Conservation (phyloP, 176 grass and related monocot genomes). For the Oryza brachyantha region DNA sequence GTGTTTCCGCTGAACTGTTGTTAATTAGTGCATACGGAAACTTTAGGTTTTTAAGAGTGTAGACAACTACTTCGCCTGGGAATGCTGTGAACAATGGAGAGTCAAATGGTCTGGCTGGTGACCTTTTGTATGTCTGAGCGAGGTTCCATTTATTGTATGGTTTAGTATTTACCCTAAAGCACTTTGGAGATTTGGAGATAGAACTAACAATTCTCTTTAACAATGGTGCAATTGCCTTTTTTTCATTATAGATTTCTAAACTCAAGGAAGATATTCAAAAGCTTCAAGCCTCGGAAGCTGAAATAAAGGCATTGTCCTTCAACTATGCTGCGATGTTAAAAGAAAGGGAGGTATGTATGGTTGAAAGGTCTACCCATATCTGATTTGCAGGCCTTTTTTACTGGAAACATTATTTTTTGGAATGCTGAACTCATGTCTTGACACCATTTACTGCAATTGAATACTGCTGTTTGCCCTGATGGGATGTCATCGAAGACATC, state of each 20-base stretch:
- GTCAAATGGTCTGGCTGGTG: neutral
- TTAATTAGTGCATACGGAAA: neutral
- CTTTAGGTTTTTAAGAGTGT: neutral
- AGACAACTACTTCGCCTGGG: neutral
- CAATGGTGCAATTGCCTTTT: constrained; percentile 2
- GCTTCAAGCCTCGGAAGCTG: constrained; percentile 82
- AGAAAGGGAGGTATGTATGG: constrained; percentile 86
- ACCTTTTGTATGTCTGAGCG: neutral
- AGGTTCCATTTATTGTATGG: neutral
- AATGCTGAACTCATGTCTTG: neutral
- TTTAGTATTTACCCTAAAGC: constrained; percentile 3
- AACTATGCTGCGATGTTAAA: constrained; percentile 95
- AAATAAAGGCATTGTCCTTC: constrained; percentile 89
- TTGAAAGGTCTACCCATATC: neutral
- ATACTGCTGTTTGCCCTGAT: neutral
- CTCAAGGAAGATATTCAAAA: constrained; percentile 82
- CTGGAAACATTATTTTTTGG: neutral
- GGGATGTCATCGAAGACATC: neutral
- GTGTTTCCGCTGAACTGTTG: neutral
- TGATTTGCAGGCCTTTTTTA: neutral
- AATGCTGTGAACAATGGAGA: neutral
- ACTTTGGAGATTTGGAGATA: constrained; percentile 15
- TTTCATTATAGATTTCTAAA: constrained; percentile 60
- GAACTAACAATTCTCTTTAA: neutral
- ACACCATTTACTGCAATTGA: neutral